phyloP scores from a whole-genome alignment of 1,139 yeast species.

The Debaryomycetaceae sp. region DNA sequence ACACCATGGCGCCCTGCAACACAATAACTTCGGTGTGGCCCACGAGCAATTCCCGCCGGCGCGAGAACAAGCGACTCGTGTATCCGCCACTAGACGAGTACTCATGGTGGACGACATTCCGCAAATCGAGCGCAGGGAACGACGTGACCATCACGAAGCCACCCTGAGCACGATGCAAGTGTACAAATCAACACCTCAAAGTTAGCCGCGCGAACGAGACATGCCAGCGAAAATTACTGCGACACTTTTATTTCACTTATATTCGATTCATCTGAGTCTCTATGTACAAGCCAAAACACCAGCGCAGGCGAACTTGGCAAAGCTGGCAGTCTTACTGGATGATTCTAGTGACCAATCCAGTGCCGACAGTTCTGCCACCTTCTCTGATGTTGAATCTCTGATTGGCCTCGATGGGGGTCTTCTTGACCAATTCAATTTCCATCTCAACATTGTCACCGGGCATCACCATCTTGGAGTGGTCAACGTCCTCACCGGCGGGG shows the following conservation, averaged over 20 bases:
- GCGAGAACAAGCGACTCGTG: conserved; percentile 20
- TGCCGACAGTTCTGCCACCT: conserved; percentile 99
- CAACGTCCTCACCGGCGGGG: conserved; percentile 82
- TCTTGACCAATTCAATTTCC: conserved; percentile 86
- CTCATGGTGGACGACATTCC: conserved; percentile 15
- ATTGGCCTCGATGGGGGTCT: conserved; percentile 92
- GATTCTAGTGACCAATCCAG: conserved; percentile 95
- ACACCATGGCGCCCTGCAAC: conserved; percentile 45
- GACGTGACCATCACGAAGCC: conserved; percentile 6
- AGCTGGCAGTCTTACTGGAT: conserved; percentile 51
- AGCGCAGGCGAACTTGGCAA: neutral
- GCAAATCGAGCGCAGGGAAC: conserved; percentile 14
- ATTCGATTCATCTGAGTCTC: conserved; percentile 6
- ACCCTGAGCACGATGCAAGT: no score
- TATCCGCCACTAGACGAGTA: conserved; percentile 15
- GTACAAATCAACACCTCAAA: no score
- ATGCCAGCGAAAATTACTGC: no score
- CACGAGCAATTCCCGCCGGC: conserved; percentile 27
- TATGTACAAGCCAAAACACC: conserved; percentile 7
- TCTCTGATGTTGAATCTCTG: conserved; percentile 99
- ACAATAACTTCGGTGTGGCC: conserved; percentile 33
- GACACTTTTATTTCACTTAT: no score
- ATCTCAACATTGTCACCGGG: conserved; percentile 99
- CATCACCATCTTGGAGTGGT: conserved; percentile 84
- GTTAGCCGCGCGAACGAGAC: no score